Evolutionary conservation across 139 green algal species (phyloP), one percentile per base, ranked within the genome.

Genomic region (Haematococcus lacustris): DNA sequence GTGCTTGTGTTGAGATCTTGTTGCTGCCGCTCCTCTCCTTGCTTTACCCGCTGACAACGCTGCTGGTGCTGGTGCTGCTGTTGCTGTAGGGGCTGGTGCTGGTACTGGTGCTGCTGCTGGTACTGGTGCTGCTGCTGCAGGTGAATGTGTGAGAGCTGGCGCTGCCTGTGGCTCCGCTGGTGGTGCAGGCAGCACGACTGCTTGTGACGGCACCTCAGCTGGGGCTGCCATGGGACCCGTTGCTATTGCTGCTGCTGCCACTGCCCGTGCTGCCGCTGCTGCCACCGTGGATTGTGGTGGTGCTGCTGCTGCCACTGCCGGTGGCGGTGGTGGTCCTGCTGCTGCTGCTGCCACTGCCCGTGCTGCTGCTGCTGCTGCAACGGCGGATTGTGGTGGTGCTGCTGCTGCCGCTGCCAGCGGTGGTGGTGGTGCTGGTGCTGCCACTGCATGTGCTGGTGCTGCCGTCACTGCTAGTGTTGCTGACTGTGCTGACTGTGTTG

Each of bases 21-120:
- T 40, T 38, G 38, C 34, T 51, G 53, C 35, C 68, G 70, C 70
- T 39, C 32, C 60, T 7, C 39, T 76, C 5, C 21, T 74, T 21
- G 70, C 51, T 30, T 51, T 51, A n/a, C 38, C 38, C n/a, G n/a
- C 40, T 32, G 70, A 75, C 51, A 59, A 62, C 35, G 38, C 30
- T 41, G 68, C 40, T 71, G 62, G 40, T 38, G 51, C 35, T 67
- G 53, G 6, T 68, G 28, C 34, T 63, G 17, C 68, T 39, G 70
- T 35, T 74, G 51, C 67, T 47, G 66, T 33, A 71, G 68, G 35
- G 28, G 25, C 39, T 7, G 17, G 39, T 3, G 51, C 40, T 26
- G 39, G 50, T 32, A 30, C 30, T 13, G n/a, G 39, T 21, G 33
- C 40, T 38, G 26, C 66, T 17, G 13, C n/a, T n/a, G n/a, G n/a